These are phyloP conservation scores for Hericium coralloides DNA, from an alignment of 768 basidiomycete genomes.

Conservation along the genomic window DNA sequence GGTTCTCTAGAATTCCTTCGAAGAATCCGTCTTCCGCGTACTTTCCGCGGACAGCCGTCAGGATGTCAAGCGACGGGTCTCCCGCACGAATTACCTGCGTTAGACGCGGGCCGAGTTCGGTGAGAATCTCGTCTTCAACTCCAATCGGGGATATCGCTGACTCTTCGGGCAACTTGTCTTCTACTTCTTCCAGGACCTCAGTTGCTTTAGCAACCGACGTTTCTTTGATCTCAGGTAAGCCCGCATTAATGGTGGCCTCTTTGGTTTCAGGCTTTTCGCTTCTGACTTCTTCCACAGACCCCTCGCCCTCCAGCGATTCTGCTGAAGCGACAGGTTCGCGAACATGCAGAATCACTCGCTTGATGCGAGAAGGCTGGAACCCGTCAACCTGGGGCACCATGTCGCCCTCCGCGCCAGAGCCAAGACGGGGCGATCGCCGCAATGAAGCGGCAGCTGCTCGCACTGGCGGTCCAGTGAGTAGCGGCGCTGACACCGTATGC, in stretches of 20 bases:
- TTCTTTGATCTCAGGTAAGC: too few species aligned
- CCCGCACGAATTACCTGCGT: background rate
- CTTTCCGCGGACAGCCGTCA: conserved; percentile 4
- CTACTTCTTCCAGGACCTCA: background rate
- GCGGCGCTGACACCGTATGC: background rate
- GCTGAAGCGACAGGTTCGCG: background rate
- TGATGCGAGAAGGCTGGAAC: too few species aligned
- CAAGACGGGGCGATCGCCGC: background rate
- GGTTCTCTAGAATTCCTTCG: conserved; percentile 14
- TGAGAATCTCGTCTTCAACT: background rate
- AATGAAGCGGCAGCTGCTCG: background rate
- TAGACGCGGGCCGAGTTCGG: background rate
- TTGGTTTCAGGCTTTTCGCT: background rate
- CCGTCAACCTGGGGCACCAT: too few species aligned
- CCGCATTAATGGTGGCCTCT: too few species aligned
- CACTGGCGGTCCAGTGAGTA: too few species aligned
- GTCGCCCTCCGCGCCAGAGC: background rate
- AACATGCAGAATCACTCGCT: too few species aligned
- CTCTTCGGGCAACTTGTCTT: background rate
- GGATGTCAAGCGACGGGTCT: conserved; percentile 8
- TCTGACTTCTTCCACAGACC: too few species aligned
- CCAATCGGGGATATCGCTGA: background rate
- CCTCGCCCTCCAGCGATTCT: background rate
- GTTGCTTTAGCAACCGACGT: too few species aligned
- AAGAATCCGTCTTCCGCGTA: conserved; percentile 26